Evolutionary conservation across 305 asterid species (phyloP), one percentile per base, ranked within the genome.

Genomic region (Fraxinus albicans): DNA sequence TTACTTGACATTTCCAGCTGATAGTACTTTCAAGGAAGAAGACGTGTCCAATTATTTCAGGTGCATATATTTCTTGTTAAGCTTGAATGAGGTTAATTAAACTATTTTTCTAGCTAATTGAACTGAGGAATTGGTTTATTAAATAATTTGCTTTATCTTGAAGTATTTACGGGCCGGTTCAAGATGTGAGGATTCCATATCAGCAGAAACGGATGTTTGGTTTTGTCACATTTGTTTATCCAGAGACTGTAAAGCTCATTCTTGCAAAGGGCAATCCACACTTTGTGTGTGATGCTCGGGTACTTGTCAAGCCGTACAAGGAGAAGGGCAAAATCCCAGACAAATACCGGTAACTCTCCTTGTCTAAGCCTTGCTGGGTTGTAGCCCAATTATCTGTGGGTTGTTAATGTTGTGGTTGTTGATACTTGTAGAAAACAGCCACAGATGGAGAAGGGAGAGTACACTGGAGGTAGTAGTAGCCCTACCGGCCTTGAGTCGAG

Each of bases 181-280:
- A 93, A 85, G 95, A 93, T 88, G 95, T 93, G 81, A 91, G 95
- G 79, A 93, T 93, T 21, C 97, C 97, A 3, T 91, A 93, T 77
- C 97, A 93, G 86, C 97, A 89, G 89, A 91, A 93, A 89, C 78
- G 95, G 83, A 93, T 93, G 97, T 90, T 93, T 69, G 97, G 97
- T 1, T 93, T 93, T 42, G 97, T 93, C 0, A 93, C 95, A 0
- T 93, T 93, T 53, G 90, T 89, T 79, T 93, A 70, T 53, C 92
- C 97, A 0, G 97, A 93, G 63, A 93, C 97, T 1, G 97, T 93
- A 6, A 93, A 90, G 88, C 89, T 89, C 85, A 93, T 93, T 67
- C 95, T 91, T 60, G 93, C 95, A 1, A 93, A 93, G 86, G 97
- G 97, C 78, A 93, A 93, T 75, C 97, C 97, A 5, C 97, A 93